Base-by-base conservation (phyloP, 768 basidiomycete species). In the Tylopilus sp. region DNA sequence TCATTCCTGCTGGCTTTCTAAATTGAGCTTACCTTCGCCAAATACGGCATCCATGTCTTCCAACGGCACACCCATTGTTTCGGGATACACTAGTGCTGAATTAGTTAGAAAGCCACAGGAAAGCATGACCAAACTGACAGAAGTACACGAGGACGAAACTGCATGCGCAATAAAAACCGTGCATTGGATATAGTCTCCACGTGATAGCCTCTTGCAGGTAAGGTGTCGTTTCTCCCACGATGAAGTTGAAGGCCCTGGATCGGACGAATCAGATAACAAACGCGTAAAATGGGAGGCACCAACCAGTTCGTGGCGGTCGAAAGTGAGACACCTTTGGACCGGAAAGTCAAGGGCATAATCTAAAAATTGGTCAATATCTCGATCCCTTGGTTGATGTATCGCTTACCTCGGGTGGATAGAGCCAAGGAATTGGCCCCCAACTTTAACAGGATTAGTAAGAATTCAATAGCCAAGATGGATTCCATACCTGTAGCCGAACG, bases 141-240 rank as follows among this genome's bases (percentile, higher is more conserved):
- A 91, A 88, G 68, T 88, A 91, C 6, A 93, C 88, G 40, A 93
- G 73, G 42, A 95, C 73, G 65, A 95, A 90, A 63, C 91, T 91
- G 62, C 88, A 85, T 9, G 80, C 80, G 65, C 92, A 93, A 70
- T 92, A 94, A 72, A 92, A 92, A 21, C 86, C 91, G 60, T 95
- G 93, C 92, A 98, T 95, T 0, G 91, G 91, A 71, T 98, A 97
- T 48, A 98, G 67, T 42, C 89, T 79, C 94, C 95, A 98, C 38
- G 79, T 79, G 58, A 98, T 95, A 20, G 79, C 69, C 52, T 94
- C 91, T 69, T 95, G 92, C 35, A 97, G 73, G 48, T 83, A 79
- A 1, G 94, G 95, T 0, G 94, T 98, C 25, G 82, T 75, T 66
- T 89, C 87, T 28, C 94, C 94, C 36, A 98, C 90, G 51, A 93